These are phyloP conservation scores for Entoloma clypeatum DNA, from an alignment of 1,284 basidiomycete genomes.

Conservation along the genomic window DNA sequence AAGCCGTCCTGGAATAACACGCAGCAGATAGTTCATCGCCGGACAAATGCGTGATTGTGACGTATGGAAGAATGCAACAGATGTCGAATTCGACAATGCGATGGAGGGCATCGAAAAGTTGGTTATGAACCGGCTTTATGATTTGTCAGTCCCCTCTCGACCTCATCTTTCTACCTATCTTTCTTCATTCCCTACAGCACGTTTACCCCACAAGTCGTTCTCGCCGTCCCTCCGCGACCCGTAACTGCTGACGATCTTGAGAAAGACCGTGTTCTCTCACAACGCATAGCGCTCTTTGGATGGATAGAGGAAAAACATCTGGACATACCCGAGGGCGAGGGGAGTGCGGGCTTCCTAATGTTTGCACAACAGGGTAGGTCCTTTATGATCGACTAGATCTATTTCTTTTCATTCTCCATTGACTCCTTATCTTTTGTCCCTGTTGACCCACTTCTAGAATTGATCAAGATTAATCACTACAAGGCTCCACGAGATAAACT, in stretches of 20 bases:
- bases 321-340: slow-evolving; percentile 72
- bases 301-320: slow-evolving; percentile 91
- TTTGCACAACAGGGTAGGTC: slow-evolving; percentile 85
- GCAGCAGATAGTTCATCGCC: slow-evolving; percentile 84
- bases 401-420: not conserved
- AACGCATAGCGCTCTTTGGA: slow-evolving; percentile 87
- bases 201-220: slow-evolving; percentile 78
- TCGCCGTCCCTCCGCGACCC: slow-evolving; percentile 64
- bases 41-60: slow-evolving; percentile 84
- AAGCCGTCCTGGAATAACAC: no score
- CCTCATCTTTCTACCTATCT: slow-evolving; percentile 10
- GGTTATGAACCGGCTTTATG: slow-evolving; percentile 97
- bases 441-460: slow-evolving; percentile 61
- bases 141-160: slow-evolving; percentile 58
- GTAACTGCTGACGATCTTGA: slow-evolving; percentile 95
- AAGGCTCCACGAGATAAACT: slow-evolving; percentile 98
- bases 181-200: slow-evolving; percentile 49
- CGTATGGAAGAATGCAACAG: slow-evolving; percentile 72
- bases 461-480: slow-evolving; percentile 97
- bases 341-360: slow-evolving; percentile 81
- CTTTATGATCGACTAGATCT: not conserved
- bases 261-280: slow-evolving; percentile 84
- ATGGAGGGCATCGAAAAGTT: slow-evolving; percentile 99
- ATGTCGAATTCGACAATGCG: slow-evolving; percentile 92
- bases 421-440: not conserved